phyloP scores from a whole-genome alignment of 306 rosid genomes.

The Biancaea sappan region DNA sequence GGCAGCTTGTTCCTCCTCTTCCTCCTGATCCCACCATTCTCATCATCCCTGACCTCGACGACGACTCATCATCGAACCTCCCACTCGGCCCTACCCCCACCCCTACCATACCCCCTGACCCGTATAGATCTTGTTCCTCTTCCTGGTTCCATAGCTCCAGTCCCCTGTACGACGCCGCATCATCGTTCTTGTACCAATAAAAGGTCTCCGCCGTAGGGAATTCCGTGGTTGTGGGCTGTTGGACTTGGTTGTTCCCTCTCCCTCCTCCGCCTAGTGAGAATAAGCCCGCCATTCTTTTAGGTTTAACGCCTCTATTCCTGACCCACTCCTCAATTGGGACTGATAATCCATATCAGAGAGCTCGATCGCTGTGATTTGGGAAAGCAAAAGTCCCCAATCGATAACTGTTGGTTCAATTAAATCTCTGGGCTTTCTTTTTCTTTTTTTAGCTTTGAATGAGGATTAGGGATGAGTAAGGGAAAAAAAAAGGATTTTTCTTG shows the following conservation, averaged over 20 bases:
- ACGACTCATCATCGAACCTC: constrained; percentile 49
- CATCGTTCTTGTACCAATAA: constrained; percentile 58
- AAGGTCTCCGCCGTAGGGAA: constrained; percentile 46
- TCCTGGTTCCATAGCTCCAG: constrained; percentile 68
- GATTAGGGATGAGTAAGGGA: background rate
- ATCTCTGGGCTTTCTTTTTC: too few species aligned
- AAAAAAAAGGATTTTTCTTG: background rate
- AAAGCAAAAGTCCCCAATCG: constrained; percentile 5
- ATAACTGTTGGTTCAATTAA: constrained; percentile 22
- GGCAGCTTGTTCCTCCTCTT: constrained; percentile 57
- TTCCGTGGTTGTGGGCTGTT: constrained; percentile 38
- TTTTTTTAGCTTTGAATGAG: constrained; percentile 23
- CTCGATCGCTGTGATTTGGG: constrained; percentile 22
- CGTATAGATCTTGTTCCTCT: constrained; percentile 47
- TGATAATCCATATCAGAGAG: constrained; percentile 63
- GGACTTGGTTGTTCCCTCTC: constrained; percentile 20
- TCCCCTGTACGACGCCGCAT: constrained; percentile 44
- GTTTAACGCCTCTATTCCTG: constrained; percentile 27
- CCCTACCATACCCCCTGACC: too few species aligned
- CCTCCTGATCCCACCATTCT: constrained; percentile 37
- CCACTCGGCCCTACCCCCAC: constrained; percentile 50
- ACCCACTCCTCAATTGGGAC: constrained; percentile 43
- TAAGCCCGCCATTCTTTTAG: constrained; percentile 73
- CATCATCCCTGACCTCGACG: constrained; percentile 55
- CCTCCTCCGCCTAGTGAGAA: constrained; percentile 64